phyloP scores from a whole-genome alignment of 305 asterid genomes.

The Fraxinus paxiana region DNA sequence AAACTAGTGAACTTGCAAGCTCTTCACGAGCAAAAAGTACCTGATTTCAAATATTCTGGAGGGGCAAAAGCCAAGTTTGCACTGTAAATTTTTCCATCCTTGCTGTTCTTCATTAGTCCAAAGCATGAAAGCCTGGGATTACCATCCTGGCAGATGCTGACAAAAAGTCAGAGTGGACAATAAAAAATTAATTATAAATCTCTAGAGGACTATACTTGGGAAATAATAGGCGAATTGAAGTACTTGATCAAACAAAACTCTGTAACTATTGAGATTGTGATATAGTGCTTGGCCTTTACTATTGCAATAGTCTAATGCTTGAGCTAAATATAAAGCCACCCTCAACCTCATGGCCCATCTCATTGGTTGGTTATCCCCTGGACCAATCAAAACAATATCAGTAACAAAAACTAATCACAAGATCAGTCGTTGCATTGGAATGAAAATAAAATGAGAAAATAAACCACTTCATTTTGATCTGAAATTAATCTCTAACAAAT shows the following conservation, averaged over 20 bases:
- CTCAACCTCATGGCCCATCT: constrained; percentile 55
- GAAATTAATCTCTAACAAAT: not conserved
- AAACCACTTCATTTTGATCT: not conserved
- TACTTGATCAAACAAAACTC: constrained; percentile 47
- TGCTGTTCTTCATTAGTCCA: constrained; percentile 53
- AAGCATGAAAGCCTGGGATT: constrained; percentile 50
- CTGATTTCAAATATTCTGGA: constrained; percentile 46
- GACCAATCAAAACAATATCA: constrained; percentile 14
- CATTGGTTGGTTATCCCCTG: constrained; percentile 47
- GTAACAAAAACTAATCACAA: not conserved
- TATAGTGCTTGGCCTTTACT: constrained; percentile 43
- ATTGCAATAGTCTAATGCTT: constrained; percentile 49
- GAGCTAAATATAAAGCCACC: constrained; percentile 43
- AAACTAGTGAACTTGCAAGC: not conserved
- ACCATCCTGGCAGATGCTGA: constrained; percentile 31
- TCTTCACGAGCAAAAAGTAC: constrained; percentile 13
- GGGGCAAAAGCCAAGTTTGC: constrained; percentile 50
- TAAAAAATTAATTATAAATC: not conserved
- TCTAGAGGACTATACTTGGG: not conserved
- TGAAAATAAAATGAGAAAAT: not conserved
- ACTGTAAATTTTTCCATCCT: constrained; percentile 51
- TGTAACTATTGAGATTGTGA: constrained; percentile 46
- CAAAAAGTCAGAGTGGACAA: not conserved
- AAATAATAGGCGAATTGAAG: not conserved
- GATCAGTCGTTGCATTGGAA: not conserved